These are phyloP conservation scores for Rhizopus delemar DNA, from an alignment of 371 early-diverging fungal genomes.

Conservation along the genomic window DNA sequence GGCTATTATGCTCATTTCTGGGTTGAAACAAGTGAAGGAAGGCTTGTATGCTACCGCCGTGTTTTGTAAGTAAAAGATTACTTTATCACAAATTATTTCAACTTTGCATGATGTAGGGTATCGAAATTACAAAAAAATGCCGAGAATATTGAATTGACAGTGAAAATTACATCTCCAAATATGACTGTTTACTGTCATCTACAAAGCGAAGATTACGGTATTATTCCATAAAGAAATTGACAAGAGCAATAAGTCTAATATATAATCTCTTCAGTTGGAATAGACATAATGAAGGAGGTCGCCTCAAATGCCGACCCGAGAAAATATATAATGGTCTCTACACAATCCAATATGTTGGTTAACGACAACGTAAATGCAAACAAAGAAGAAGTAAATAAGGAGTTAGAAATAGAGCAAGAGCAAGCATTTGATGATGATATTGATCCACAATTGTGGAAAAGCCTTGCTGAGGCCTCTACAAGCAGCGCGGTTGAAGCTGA, in stretches of 20 bases:
- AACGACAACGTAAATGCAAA: background rate
- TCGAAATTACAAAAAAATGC: slow-evolving; percentile 25
- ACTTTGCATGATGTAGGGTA: slow-evolving; percentile 20
- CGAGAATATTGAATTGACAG: slow-evolving; percentile 22
- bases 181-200: slow-evolving; percentile 25
- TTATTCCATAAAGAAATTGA: background rate
- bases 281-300: slow-evolving; percentile 25
- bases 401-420: background rate
- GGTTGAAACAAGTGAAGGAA: slow-evolving; percentile 28
- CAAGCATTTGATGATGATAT: background rate
- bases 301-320: slow-evolving; percentile 13
- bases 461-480: background rate
- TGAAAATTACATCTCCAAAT: slow-evolving; percentile 8
- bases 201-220: slow-evolving; percentile 48
- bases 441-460: slow-evolving; percentile 1
- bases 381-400: background rate
- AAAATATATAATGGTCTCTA: slow-evolving; percentile 13
- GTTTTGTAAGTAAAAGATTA: slow-evolving; percentile 30
- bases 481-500: background rate
- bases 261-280: slow-evolving; percentile 29
- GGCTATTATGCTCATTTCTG: slow-evolving; percentile 36
- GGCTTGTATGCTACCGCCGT: slow-evolving; percentile 41
- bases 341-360: background rate
- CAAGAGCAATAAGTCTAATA: background rate
- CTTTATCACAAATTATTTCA: background rate